Conservation (phyloP, 768 basidiomycete genomes). For the Auriculariales sp. region DNA sequence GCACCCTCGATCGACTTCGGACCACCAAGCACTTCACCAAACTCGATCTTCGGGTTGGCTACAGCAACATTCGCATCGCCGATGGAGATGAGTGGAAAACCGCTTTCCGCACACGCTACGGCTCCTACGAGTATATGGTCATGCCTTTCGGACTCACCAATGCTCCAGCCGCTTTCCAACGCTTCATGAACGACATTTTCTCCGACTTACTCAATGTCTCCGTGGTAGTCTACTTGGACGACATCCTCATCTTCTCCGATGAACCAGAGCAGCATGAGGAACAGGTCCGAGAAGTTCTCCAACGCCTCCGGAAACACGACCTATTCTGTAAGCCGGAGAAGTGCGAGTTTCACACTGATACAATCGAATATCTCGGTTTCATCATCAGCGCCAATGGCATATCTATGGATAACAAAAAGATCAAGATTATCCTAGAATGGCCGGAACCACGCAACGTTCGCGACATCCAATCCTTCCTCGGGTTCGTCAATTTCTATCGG, state of each 20-base stretch:
- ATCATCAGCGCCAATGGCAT: constrained; percentile 3
- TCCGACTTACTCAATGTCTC: constrained; percentile 21
- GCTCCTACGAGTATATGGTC: constrained; percentile 25
- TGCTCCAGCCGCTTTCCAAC: constrained; percentile 27
- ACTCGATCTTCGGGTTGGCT: constrained; percentile 25
- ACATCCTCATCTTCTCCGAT: constrained; percentile 29
- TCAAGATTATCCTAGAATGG: constrained; percentile 24
- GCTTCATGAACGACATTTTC: constrained; percentile 20
- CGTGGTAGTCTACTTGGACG: constrained; percentile 30
- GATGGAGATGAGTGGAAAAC: constrained; percentile 30
- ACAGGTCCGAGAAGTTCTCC: constrained; percentile 20
- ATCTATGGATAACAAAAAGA: constrained; percentile 16
- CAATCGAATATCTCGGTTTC: constrained; percentile 26
- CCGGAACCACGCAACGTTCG: constrained; percentile 17
- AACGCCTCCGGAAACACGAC: constrained; percentile 12
- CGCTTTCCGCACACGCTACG: constrained; percentile 23
- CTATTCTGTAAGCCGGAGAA: constrained; percentile 24
- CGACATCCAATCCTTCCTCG: constrained; percentile 19
- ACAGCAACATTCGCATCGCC: constrained; percentile 25
- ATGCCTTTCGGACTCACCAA: constrained; percentile 25
- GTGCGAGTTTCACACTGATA: constrained; percentile 21
- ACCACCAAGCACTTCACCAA: constrained; percentile 2
- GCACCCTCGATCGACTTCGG: constrained; percentile 18
- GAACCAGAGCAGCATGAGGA: constrained; percentile 19
- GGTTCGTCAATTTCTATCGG: constrained; percentile 20